Evolutionary conservation across 129 eudicot species (phyloP).

Genomic region (Escallonia herrerae): DNA sequence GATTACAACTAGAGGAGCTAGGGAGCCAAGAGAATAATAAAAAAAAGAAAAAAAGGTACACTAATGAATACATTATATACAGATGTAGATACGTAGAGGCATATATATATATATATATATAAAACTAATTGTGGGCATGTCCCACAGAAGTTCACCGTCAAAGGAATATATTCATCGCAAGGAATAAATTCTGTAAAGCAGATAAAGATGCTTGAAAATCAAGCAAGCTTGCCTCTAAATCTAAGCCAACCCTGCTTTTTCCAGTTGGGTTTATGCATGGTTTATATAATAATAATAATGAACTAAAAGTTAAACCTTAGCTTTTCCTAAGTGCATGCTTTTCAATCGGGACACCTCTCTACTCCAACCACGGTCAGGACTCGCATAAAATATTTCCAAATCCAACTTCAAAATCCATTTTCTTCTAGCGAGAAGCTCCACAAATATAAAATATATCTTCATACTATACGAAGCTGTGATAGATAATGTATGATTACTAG

Average conservation of each 20-base stretch:
- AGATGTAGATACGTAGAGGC: not conserved
- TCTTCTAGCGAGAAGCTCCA: too few relatives aligned
- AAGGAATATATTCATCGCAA: conserved; percentile 56
- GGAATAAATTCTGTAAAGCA: conserved; percentile 61
- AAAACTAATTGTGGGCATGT: not conserved
- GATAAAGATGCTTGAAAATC: conserved; percentile 64
- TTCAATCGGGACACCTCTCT: conserved; percentile 11
- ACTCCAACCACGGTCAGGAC: too few relatives aligned
- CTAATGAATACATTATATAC: too few relatives aligned
- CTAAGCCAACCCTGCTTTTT: conserved; percentile 21
- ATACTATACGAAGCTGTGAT: too few relatives aligned
- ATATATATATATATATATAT: not conserved
- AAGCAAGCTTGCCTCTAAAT: conserved; percentile 51
- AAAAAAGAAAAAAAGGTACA: too few relatives aligned
- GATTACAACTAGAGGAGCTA: too few relatives aligned
- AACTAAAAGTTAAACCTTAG: conserved; percentile 55
- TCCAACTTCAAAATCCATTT: too few relatives aligned
- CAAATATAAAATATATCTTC: too few relatives aligned
- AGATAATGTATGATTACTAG: too few relatives aligned
- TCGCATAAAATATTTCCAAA: too few relatives aligned
- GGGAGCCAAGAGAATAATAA: too few relatives aligned
- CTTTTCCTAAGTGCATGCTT: conserved; percentile 33
- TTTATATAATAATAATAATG: conserved; percentile 10
- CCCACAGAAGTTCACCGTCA: conserved; percentile 17
- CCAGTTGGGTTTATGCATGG: conserved; percentile 6